A percentile compares a stretch with the other conserved stretches of the same genome.
Conservation (phyloP, 2,329 filamentous ascomycete species). For the Ophiocordyceps polyrhachis-furcata region DNA sequence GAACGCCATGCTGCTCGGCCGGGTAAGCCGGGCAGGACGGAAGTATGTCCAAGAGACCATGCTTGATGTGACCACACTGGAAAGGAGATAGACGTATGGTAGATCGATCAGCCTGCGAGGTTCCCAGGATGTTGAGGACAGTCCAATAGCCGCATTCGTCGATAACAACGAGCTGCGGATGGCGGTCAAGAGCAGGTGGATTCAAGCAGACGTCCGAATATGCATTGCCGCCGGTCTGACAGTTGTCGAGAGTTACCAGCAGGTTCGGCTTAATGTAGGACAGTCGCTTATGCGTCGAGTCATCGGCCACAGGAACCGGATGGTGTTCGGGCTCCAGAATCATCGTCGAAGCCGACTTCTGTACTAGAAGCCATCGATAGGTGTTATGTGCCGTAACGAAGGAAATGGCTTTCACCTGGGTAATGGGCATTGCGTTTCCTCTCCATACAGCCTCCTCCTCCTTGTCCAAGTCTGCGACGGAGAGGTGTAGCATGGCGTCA, state of each 20-base stretch:
- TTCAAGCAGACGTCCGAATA: slow-evolving; percentile 51
- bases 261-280: slow-evolving; percentile 38
- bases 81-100: slow-evolving; percentile 14
- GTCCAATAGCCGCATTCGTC: slow-evolving; percentile 49
- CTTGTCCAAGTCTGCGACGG: slow-evolving; percentile 19
- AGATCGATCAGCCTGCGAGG: slow-evolving; percentile 14
- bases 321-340: slow-evolving; percentile 33
- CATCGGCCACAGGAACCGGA: slow-evolving; percentile 12
- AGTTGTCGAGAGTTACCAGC: slow-evolving; percentile 30
- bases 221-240: slow-evolving; percentile 31
- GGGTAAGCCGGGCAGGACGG: slow-evolving; percentile 11
- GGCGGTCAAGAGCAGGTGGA: slow-evolving; percentile 22
- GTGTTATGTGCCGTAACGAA: slow-evolving; percentile 17
- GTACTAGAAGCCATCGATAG: slow-evolving; percentile 33
- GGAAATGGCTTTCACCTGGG: slow-evolving; percentile 29
- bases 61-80: slow-evolving; percentile 24
- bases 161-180: slow-evolving; percentile 46
- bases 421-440: slow-evolving; percentile 29
- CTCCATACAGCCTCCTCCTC: slow-evolving; percentile 35
- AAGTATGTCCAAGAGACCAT: slow-evolving; percentile 17
- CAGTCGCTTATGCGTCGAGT: slow-evolving; percentile 9
- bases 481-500: slow-evolving; percentile 26
- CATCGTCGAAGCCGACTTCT: slow-evolving; percentile 31
- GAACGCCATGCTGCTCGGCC: slow-evolving; percentile 21
- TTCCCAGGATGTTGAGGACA: slow-evolving; percentile 39